A percentile compares a stretch with the other conserved stretches of the same genome.
Conservation (phyloP, 495 filamentous ascomycete species). For the Penicillium verhagenii region DNA sequence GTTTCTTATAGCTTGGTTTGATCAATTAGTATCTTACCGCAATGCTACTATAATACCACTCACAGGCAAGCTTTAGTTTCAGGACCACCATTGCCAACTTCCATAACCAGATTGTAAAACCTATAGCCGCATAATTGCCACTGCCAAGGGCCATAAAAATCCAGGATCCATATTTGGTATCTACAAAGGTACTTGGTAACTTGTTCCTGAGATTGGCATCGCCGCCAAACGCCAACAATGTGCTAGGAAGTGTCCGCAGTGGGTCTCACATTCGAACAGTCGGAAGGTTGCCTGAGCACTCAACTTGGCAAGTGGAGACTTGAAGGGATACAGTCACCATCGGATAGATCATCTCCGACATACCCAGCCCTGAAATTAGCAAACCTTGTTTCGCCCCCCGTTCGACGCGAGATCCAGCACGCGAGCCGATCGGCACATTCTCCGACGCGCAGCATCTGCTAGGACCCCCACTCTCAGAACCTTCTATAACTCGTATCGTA, state of each 20-base stretch:
- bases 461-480: conserved; percentile 13
- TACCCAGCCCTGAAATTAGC: conserved; percentile 5
- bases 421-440: conserved; percentile 21
- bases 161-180: neutral
- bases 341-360: conserved; percentile 1
- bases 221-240: conserved; percentile 1
- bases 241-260: neutral
- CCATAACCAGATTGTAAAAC: too few species aligned
- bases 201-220: neutral
- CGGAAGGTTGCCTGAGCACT: conserved; percentile 8
- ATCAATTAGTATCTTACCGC: too few species aligned
- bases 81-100: neutral
- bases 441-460: conserved; percentile 10
- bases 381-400: neutral
- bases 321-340: conserved; percentile 1
- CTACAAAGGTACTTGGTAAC: neutral
- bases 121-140: neutral
- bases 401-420: conserved; percentile 11
- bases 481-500: too few species aligned
- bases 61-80: neutral
- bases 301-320: conserved; percentile 1
- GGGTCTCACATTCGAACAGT: neutral
- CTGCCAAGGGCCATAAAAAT: neutral
- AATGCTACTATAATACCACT: too few species aligned
- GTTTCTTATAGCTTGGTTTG: too few species aligned